These are phyloP conservation scores for Phyllosticta paracitricarpa DNA, from an alignment of 2,329 filamentous ascomycete genomes.

Conservation along the genomic window DNA sequence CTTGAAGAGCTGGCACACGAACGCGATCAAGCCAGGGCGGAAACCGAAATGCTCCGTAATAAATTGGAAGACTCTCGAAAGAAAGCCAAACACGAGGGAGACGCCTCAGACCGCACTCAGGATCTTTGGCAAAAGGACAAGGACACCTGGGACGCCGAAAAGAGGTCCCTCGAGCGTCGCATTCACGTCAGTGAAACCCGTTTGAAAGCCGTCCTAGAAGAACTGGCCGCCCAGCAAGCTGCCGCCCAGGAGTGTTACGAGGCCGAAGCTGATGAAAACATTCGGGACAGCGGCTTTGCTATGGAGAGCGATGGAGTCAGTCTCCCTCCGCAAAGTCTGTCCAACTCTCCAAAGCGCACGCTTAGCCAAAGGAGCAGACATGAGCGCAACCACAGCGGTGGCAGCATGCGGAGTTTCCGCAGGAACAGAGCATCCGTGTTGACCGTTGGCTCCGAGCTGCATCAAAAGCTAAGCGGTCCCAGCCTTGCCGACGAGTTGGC, in stretches of 20 bases:
- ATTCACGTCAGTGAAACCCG: slow-evolving; percentile 84
- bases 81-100: slow-evolving; percentile 67
- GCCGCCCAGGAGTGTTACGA: slow-evolving; percentile 24
- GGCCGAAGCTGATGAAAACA: slow-evolving; percentile 51
- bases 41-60: slow-evolving; percentile 59
- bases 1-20: slow-evolving; percentile 75
- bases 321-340: slow-evolving; percentile 32
- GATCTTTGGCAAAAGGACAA: slow-evolving; percentile 77
- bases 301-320: slow-evolving; percentile 60
- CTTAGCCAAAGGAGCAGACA: slow-evolving; percentile 41
- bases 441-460: slow-evolving; percentile 45
- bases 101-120: slow-evolving; percentile 70
- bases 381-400: slow-evolving; percentile 28
- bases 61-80: slow-evolving; percentile 71
- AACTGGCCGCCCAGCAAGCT: slow-evolving; percentile 64
- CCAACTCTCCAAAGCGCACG: slow-evolving; percentile 38
- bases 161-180: slow-evolving; percentile 70
- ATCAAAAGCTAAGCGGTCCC: slow-evolving; percentile 52
- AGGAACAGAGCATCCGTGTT: slow-evolving; percentile 64
- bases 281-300: slow-evolving; percentile 47
- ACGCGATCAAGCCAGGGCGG: slow-evolving; percentile 72
- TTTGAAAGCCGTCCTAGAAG: slow-evolving; percentile 73
- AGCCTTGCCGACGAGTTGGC: slow-evolving; percentile 87
- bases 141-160: slow-evolving; percentile 74
- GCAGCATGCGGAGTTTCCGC: slow-evolving; percentile 45